Base-by-base conservation (phyloP, 202 grass and related monocot genomes). In the Setaria italica region DNA sequence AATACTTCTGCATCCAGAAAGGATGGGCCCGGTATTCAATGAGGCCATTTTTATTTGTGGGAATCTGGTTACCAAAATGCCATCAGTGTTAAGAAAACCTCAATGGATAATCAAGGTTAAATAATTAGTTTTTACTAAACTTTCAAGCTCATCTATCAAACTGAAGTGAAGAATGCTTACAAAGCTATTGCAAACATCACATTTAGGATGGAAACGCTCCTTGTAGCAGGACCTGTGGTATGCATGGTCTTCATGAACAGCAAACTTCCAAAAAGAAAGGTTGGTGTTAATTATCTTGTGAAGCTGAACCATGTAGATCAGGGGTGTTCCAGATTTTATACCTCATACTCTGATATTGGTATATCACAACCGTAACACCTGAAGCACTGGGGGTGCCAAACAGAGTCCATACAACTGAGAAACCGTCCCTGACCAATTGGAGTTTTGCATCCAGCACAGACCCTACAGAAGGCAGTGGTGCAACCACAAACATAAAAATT, bases 361-460 rank as follows among this genome's bases (percentile, higher is more conserved):
- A 11, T 81, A 72, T 94, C 54, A n/a, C 96, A 99, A 50, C 85
- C 67, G 67, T 78, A 79, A 80, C 96, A 99, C 56, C 86, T 70
- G 49, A 99, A 99, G 78, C 96, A 99, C 77, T 91, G 88, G 29
- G 93, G 90, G 35, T 99, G 96, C 96, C 96, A 95, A 91, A 92
- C 81, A 84, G 84, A 85, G 84, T 90, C 90, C 86, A 90, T 92
- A 85, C 88, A 94, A 85, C 88, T 99, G 63, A 94, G 90, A 86
- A 92, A 99, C 30, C 85, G 88, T 63, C 90, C 96, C 53, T 83
- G 79, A 47, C 90, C 90, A 43, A 99, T 92, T 82, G 83, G 80
- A 78, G 46, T 86, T 90, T 91, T 91, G 77, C 96, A 99, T 79
- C 91, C 88, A 75, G 87, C 91, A 88, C 96, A 99, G 60, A 90